Evolutionary conservation across 2,329 filamentous ascomycete genomes (phyloP).

Genomic region (Paracoccidioides lutzii): DNA sequence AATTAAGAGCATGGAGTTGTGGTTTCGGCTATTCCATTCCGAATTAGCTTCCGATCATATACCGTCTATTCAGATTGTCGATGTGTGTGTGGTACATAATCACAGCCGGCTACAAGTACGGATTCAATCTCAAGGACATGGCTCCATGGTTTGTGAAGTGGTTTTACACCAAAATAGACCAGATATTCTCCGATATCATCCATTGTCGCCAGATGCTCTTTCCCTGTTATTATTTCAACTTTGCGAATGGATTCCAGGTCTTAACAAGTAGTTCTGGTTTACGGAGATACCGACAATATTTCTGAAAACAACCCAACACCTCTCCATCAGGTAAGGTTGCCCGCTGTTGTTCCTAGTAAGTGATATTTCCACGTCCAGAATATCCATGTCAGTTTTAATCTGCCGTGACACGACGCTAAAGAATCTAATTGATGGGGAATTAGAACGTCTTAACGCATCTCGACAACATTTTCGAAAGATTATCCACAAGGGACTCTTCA

Average conservation of each 20-base stretch:
- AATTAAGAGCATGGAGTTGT: conserved; percentile 3
- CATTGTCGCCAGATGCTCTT: neutral
- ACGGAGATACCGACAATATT: neutral
- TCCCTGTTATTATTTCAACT: neutral
- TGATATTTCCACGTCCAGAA: neutral
- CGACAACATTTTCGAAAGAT: neutral
- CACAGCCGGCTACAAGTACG: conserved; percentile 1
- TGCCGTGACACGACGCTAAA: neutral
- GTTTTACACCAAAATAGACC: neutral
- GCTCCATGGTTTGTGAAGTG: neutral
- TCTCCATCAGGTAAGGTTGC: neutral
- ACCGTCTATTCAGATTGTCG: neutral
- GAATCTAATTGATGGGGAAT: neutral
- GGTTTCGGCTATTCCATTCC: conserved; percentile 1
- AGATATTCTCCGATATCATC: neutral
- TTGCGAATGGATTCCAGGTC: neutral
- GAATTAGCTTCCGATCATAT: neutral
- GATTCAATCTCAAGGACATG: neutral
- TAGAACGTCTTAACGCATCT: neutral
- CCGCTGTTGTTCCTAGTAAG: conserved; percentile 1
- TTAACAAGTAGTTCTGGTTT: neutral
- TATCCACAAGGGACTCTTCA: neutral
- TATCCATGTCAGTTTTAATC: neutral
- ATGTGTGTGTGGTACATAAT: neutral
- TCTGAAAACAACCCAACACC: neutral